Evolutionary conservation across 192 early-diverging fungal species (phyloP).

Genomic region (Coemansia sp.): DNA sequence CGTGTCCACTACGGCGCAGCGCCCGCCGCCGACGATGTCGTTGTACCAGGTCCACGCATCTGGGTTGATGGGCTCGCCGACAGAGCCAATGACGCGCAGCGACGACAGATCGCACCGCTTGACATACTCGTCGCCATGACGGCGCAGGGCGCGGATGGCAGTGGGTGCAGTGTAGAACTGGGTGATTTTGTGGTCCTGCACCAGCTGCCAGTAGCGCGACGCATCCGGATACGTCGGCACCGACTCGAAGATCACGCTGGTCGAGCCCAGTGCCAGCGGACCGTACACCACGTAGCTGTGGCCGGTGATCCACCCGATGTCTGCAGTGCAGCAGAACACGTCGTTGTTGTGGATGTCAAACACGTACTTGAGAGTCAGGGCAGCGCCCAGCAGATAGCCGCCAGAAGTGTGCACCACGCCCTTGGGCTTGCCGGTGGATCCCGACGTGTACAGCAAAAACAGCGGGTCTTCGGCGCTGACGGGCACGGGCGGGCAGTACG

Average conservation of each 20-base stretch:
- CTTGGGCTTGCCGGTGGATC: constrained; percentile 87
- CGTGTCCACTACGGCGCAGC: constrained; percentile 94
- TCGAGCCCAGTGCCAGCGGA: constrained; percentile 79
- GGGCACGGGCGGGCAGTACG: constrained; percentile 81
- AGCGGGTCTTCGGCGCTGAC: constrained; percentile 91
- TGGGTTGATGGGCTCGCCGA: constrained; percentile 97
- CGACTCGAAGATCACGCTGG: constrained; percentile 92
- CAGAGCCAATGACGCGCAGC: constrained; percentile 88
- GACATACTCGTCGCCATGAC: constrained; percentile 77
- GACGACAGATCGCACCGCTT: constrained; percentile 74
- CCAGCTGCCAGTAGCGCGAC: constrained; percentile 76
- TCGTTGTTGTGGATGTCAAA: constrained; percentile 92
- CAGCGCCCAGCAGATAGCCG: constrained; percentile 92
- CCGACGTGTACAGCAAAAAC: constrained; percentile 93
- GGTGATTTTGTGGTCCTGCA: constrained; percentile 89
- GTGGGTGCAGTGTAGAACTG: constrained; percentile 99
- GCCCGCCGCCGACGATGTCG: constrained; percentile 79
- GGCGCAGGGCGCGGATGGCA: constrained; percentile 92
- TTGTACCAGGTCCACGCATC: constrained; percentile 98
- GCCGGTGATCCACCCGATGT: constrained; percentile 89
- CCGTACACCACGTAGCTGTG: constrained; percentile 94
- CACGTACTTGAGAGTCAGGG: constrained; percentile 82
- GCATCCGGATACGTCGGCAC: constrained; percentile 92
- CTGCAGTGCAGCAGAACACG: constrained; percentile 91
- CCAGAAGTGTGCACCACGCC: constrained; percentile 93